A percentile compares a stretch with the other conserved stretches of the same genome.
Evolutionary conservation across 495 filamentous ascomycete genomes (phyloP).

Genomic region (Pyronema domesticum): DNA sequence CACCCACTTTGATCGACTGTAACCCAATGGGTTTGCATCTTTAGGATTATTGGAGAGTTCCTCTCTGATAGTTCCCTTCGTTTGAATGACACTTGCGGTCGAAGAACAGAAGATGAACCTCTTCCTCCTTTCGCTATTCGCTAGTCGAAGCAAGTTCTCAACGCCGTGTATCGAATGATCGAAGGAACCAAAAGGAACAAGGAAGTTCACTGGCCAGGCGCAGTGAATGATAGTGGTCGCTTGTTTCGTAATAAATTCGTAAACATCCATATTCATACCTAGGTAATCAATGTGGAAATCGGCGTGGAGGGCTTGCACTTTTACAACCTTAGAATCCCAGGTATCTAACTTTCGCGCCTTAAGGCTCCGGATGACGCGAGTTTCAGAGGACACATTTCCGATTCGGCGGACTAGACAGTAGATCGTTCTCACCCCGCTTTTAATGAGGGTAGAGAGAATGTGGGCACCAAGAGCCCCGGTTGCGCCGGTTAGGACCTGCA

Average conservation of each 20-base stretch:
- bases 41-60: conserved; percentile 30
- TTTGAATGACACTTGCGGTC: conserved; percentile 32
- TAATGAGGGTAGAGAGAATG: conserved; percentile 32
- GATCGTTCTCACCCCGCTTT: conserved; percentile 27
- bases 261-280: conserved; percentile 27
- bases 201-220: conserved; percentile 54
- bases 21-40: conserved; percentile 38
- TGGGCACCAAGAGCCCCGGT: conserved; percentile 45
- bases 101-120: conserved; percentile 45
- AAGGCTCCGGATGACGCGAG: neutral
- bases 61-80: conserved; percentile 31
- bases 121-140: conserved; percentile 13
- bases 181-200: conserved; percentile 35
- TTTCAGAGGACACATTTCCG: neutral
- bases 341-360: neutral
- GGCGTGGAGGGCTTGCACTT: conserved; percentile 5
- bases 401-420: conserved; percentile 37
- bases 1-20: conserved; percentile 46
- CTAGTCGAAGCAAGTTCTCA: conserved; percentile 33
- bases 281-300: conserved; percentile 27
- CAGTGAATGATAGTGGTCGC: conserved; percentile 38
- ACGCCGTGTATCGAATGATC: conserved; percentile 33
- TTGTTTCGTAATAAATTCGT: conserved; percentile 26
- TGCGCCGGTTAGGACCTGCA: conserved; percentile 37
- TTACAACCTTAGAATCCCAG: neutral